Base-by-base conservation (phyloP, 148 eudicot species). In the Diospyros lotus region DNA sequence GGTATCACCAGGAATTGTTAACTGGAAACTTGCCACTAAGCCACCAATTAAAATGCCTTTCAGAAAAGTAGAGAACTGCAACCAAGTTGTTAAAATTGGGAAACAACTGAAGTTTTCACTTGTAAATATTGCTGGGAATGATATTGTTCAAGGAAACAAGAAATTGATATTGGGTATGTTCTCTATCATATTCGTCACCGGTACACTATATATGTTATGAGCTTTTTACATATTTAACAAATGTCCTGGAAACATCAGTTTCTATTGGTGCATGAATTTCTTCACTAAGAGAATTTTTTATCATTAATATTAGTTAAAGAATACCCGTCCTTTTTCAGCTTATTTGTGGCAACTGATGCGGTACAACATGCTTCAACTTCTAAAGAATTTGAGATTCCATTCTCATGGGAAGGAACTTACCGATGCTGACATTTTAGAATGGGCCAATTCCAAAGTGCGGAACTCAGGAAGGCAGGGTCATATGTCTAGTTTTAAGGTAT, bases 31-130 rank as follows among this genome's bases (percentile, higher is more conserved):
- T 62, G 99, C 99, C 74, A 82, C 84, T 68, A 93, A 88, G 86
- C 99, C 99, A 73, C 99, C 99, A 42, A 96, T 96, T 70, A 93
- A 93, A 83, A 88, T 96, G 99, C 99, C 97, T 43, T 96, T 96
- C 88, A 84, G 90, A 77, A 96, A 96, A 88, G 98, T 96, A 52
- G 99, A 96, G 79, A 96, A 96, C 78, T 96, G 99, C 84, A 96
- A 96, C 85, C 99, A 93, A 91, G 99, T 89, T 40, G 83, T 96
- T 78, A 96, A 91, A 80, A 86, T 96, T 55, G 99, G 99, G 77
- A 96, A 93, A 84, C 97, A 93, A 68, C 79, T 96, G 85, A 96
- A 88, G 88, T 96, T 96, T 88, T 96, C 99, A 71, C 86, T 96
- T 69, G 99, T 96, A 46, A 96, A 96, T 78, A 87, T 96, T 79